Evolutionary conservation across 345 rosid species (phyloP), one percentile per base, ranked within the genome.

Genomic region (Boechera divaricarpa): DNA sequence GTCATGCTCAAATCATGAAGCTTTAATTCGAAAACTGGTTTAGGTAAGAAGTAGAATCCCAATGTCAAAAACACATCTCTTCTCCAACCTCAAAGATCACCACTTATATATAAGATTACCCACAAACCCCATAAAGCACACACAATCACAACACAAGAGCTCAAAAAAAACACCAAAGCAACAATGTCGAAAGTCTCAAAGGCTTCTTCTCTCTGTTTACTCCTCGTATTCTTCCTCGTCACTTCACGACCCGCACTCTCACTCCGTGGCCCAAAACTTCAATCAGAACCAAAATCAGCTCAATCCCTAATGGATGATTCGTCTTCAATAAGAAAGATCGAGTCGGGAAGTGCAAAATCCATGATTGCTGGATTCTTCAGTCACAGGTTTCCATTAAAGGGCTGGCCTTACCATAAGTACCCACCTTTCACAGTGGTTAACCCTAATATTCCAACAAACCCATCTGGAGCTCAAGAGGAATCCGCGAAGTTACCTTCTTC

Each of bases 21-120:
- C 69, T 21, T 13, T 59, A 62, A 10, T 21, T 35, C 15, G 29
- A 61, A 32, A 62, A 33, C 70, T 48, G 18, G 16, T 72, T 59
- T 72, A 78, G 81, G 69, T 78, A 28, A 72, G 69, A 72, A 72
- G 81, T 78, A 78, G 81, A 78, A 67, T 11, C 69, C 18, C 68
- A 66, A 78, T 69, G 73, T 72, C 33, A 41, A 41, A 33, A 66
- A 72, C 66, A 70, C 80, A 70, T 38, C 24, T 36, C 71, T 63
- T 61, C 51, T 69, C 42, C 54, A 45, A 12, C 4, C 38, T 63
- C 57, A 61, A 63, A 16, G 36, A 5, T 55, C 31, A 39, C 11
- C 62, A 33, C 77, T 31, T 59, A 59, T 78, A 72, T 39, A 71
- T 69, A 64, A 39, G 41, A 15, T 64, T 1, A 32, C 24, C 41